Evolutionary conservation across 768 basidiomycete genomes (phyloP).

Genomic region (Crassisporium funariophilum): DNA sequence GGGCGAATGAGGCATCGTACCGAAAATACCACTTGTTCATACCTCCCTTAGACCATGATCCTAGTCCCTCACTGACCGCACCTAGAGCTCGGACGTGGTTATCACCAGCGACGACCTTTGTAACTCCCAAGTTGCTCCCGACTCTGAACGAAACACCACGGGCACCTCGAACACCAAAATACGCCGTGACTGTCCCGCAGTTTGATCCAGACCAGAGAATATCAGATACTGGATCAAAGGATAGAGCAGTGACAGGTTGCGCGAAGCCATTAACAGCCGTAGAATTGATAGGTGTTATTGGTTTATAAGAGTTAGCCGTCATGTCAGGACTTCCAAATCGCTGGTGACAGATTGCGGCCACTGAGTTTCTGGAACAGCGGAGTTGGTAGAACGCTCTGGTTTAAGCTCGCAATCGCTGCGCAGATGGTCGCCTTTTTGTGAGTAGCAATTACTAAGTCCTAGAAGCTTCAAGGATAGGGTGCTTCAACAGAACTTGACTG

Average conservation of each 20-base stretch:
- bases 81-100: slow-evolving; percentile 72
- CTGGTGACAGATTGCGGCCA: too few species aligned
- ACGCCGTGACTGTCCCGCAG: slow-evolving; percentile 68
- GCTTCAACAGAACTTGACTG: too few species aligned
- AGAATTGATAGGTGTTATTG: slow-evolving; percentile 21
- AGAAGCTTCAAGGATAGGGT: too few species aligned
- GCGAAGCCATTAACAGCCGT: slow-evolving; percentile 29
- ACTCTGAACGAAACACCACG: slow-evolving; percentile 77
- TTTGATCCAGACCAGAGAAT: slow-evolving; percentile 84
- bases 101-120: slow-evolving; percentile 77
- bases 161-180: slow-evolving; percentile 62
- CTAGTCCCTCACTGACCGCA: slow-evolving; percentile 62
- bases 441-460: too few species aligned
- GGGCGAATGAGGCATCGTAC: slow-evolving; percentile 44
- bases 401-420: too few species aligned
- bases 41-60: slow-evolving; percentile 84
- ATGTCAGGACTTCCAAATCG: too few species aligned
- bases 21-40: slow-evolving; percentile 81
- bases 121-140: slow-evolving; percentile 67
- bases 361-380: too few species aligned
- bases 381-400: too few species aligned
- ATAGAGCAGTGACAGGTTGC: slow-evolving; percentile 71
- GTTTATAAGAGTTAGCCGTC: slow-evolving; percentile 24
- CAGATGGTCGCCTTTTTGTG: too few species aligned
- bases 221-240: slow-evolving; percentile 91